Conservation (phyloP, 2,329 filamentous ascomycete genomes). For the Ophiostoma piceae region DNA sequence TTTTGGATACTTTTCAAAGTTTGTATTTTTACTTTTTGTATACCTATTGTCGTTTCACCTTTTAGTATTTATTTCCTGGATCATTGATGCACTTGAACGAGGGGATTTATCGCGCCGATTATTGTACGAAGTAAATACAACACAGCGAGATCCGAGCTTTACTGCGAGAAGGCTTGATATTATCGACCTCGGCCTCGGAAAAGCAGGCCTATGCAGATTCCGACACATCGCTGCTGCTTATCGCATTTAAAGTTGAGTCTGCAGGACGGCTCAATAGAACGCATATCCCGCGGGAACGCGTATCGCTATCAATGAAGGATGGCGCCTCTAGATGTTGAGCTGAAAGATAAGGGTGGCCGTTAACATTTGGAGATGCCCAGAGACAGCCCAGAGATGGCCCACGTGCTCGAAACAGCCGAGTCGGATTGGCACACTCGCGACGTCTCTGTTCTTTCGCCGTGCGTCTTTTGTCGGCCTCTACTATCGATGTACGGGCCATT, state of each 20-base stretch:
- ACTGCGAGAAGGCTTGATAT: background rate
- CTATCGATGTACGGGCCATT: background rate
- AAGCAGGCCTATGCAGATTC: background rate
- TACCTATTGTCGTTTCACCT: too few species aligned
- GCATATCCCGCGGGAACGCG: background rate
- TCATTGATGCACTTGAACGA: background rate
- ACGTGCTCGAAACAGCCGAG: constrained; percentile 2
- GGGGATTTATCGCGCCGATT: background rate
- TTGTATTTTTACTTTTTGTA: background rate
- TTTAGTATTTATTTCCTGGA: background rate
- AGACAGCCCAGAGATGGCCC: background rate
- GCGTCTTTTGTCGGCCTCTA: background rate
- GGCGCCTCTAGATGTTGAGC: background rate
- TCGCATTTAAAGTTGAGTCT: background rate
- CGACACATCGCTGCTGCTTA: background rate
- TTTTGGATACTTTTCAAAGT: background rate
- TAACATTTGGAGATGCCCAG: background rate
- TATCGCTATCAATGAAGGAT: background rate
- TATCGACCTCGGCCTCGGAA: background rate
- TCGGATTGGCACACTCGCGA: constrained; percentile 1
- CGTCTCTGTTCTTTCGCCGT: background rate
- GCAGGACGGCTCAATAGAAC: background rate
- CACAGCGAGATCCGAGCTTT: background rate
- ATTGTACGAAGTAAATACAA: background rate
- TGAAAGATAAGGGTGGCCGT: background rate